These are phyloP conservation scores for Yamadazyma ubonensis DNA, from an alignment of 805 yeast genomes.

Conservation along the genomic window DNA sequence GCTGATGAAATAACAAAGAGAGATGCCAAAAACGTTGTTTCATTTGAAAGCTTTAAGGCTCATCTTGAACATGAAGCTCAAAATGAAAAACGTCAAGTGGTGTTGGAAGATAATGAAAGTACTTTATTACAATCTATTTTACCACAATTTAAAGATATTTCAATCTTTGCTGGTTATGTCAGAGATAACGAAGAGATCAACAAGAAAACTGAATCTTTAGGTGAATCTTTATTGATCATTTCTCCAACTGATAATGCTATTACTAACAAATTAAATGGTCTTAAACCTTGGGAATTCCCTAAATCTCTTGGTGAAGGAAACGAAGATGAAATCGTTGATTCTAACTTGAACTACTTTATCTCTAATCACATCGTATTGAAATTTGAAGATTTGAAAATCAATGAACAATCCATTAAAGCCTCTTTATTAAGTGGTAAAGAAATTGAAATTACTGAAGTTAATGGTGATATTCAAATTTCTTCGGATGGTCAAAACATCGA, in stretches of 20 bases:
- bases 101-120: constrained; percentile 7
- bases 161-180: constrained; percentile 68
- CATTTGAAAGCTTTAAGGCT: constrained; percentile 9
- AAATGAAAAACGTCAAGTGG: constrained; percentile 14
- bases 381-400: constrained; percentile 20
- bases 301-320: constrained; percentile 39
- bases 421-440: constrained; percentile 17
- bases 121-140: constrained; percentile 34
- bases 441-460: constrained; percentile 17
- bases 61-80: constrained; percentile 4
- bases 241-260: constrained; percentile 70
- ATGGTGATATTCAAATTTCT: constrained; percentile 2
- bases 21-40: constrained; percentile 13
- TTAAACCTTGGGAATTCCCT: constrained; percentile 89
- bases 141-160: constrained; percentile 40
- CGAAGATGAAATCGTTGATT: constrained; percentile 48
- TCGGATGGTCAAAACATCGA: constrained; percentile 16
- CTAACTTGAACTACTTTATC: constrained; percentile 59
- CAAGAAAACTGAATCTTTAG: constrained; percentile 44
- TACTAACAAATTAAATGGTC: constrained; percentile 36
- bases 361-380: constrained; percentile 56
- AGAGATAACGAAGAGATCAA: constrained; percentile 58
- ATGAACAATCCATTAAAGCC: constrained; percentile 8
- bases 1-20: constrained; percentile 1
- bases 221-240: constrained; percentile 52